Conservation (phyloP, 1,284 basidiomycete genomes). For the Cutaneotrichosporon dermatis region DNA sequence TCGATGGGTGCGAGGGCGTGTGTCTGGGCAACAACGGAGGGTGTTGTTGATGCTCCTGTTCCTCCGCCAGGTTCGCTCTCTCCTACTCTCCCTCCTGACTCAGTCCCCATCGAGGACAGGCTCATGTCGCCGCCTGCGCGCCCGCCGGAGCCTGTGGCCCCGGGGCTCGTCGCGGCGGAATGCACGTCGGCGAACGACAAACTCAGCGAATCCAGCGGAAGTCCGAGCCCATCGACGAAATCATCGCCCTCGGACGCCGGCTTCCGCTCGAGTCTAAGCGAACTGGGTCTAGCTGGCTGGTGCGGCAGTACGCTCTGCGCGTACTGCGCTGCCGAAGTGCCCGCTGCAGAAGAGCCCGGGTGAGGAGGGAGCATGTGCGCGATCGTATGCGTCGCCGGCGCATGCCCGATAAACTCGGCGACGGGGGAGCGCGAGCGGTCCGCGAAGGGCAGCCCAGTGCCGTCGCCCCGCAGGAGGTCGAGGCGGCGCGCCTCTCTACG, state of each 20-base stretch:
- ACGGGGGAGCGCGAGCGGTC: slow-evolving; percentile 7
- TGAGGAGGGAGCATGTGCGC: not conserved
- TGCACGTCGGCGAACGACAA: slow-evolving; percentile 45
- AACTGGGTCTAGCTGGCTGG: slow-evolving; percentile 7
- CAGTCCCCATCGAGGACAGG: no score
- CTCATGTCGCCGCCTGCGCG: no score
- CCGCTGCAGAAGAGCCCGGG: no score
- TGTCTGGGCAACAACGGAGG: not conserved
- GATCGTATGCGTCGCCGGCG: not conserved
- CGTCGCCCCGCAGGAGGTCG: slow-evolving; percentile 45
- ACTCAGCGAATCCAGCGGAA: slow-evolving; percentile 43
- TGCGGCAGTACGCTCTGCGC: not conserved
- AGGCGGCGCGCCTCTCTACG: slow-evolving; percentile 35
- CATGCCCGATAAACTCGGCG: slow-evolving; percentile 19
- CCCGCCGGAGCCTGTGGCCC: not conserved
- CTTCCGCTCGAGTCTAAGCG: slow-evolving; percentile 22
- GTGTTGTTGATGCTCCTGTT: no score
- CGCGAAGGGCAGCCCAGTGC: slow-evolving; percentile 21
- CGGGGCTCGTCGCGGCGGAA: not conserved
- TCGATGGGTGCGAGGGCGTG: not conserved
- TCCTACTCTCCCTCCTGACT: no score
- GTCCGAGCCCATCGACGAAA: slow-evolving; percentile 28
- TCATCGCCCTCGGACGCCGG: slow-evolving; percentile 17
- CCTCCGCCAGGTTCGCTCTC: no score
- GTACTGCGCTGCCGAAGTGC: no score